Base-by-base conservation (phyloP, 805 yeast species). In the Blastobotrys robertii region DNA sequence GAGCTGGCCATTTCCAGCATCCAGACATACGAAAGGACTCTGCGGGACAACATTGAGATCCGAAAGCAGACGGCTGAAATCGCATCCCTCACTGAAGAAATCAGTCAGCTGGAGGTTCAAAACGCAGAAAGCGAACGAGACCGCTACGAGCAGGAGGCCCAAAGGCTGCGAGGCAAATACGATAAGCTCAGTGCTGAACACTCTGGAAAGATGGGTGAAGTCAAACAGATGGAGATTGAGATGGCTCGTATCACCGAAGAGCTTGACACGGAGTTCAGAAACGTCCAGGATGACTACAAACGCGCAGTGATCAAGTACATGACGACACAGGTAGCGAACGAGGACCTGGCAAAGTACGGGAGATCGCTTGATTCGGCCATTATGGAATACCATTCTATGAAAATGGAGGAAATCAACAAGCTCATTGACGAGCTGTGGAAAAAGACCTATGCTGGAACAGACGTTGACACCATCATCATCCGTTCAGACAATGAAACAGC, bases 401-500 rank as follows among this genome's bases (percentile, higher is more conserved):
- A 92, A 58, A 92, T 92, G 98, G 78, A 78, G 52, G 95, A 87
- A 53, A 86, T 90, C 53, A 92, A 92, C 63, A 69, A 82, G 46
- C 82, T 86, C 30, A 68, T 92, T 37, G 92, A 85, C 53, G 97
- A 88, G 55, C 64, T 92, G 34, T 92, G 99, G 99, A 84, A 85
- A 50, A 76, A 76, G 39, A 92, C 99, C 0, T 92, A 92, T 57
- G 81, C 82, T 50, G 98, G 98, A 1, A 82, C 96, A 2, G 99
- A 92, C 63, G 86, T 92, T 37, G 97, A 92, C 57, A 77, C 94
- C 0, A 87, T 92, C 39, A 76, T 82, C 54, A 85, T 92, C 49
- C 73, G 79, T 50, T 82, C 95, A 33, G 97, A 90, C 53, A 80
- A 78, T 15, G 75, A 74, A 45, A 70, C 65, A 8, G 52, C 37